phyloP scores from a whole-genome alignment of 192 early-diverging fungal species.

The Coemansia erecta region DNA sequence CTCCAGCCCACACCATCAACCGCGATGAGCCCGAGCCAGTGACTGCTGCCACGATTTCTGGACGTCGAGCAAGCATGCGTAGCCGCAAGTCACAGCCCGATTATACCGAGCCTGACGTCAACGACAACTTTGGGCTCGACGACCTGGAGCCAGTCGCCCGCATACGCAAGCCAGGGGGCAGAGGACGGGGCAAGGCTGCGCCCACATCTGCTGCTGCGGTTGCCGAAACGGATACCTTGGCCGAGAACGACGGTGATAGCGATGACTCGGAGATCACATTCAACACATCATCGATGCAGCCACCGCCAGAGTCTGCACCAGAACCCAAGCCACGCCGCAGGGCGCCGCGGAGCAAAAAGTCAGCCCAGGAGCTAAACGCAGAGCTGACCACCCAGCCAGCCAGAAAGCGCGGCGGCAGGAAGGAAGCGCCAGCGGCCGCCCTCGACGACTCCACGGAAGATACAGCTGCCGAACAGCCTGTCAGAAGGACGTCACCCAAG shows the following conservation, averaged over 20 bases:
- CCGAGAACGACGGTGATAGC: conserved; percentile 22
- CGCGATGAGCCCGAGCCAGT: background rate
- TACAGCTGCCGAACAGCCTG: background rate
- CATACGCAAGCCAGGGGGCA: background rate
- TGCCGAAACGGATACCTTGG: background rate
- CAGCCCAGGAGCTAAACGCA: conserved; percentile 28
- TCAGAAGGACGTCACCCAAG: conserved; percentile 23
- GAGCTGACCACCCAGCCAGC: conserved; percentile 40
- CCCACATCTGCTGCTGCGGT: background rate
- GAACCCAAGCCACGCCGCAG: conserved; percentile 6
- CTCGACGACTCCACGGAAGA: background rate
- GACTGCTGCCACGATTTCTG: background rate
- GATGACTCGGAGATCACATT: conserved; percentile 52
- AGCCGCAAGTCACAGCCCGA: conserved; percentile 12
- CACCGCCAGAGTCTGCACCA: conserved; percentile 6
- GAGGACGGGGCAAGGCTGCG: background rate
- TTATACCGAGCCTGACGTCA: conserved; percentile 30
- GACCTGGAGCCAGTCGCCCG: background rate
- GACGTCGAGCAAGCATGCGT: conserved; percentile 11
- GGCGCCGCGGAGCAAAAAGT: conserved; percentile 19
- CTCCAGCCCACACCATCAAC: background rate
- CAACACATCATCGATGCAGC: conserved; percentile 21
- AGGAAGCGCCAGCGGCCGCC: background rate
- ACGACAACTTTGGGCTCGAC: conserved; percentile 6
- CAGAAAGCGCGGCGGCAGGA: conserved; percentile 16